Conservation (phyloP, 345 rosid genomes). For the Salix purpurea region DNA sequence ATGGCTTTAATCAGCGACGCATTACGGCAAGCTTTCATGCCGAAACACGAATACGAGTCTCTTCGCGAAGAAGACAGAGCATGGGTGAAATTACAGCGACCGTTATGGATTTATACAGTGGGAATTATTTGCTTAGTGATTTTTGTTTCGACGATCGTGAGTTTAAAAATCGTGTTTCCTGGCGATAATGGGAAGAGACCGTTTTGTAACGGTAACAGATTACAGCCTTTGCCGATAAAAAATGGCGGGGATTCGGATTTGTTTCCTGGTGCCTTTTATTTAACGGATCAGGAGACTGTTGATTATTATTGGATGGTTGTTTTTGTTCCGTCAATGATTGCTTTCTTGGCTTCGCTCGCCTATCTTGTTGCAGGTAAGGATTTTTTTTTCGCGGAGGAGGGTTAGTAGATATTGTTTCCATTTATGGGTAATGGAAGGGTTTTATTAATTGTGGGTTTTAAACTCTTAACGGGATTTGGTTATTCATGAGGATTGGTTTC, state of each 20-base stretch:
- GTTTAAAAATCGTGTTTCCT: conserved; percentile 81
- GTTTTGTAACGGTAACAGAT: conserved; percentile 61
- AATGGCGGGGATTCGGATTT: conserved; percentile 60
- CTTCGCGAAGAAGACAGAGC: conserved; percentile 79
- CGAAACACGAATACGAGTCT: conserved; percentile 78
- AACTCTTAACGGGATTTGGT: not conserved
- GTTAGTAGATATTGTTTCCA: not conserved
- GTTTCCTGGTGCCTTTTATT: conserved; percentile 62
- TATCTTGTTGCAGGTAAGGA: conserved; percentile 72
- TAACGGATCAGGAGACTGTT: conserved; percentile 86
- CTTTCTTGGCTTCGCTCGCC: conserved; percentile 57
- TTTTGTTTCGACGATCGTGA: conserved; percentile 49
- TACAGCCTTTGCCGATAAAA: conserved; percentile 47
- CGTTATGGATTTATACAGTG: conserved; percentile 26
- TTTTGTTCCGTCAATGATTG: conserved; percentile 55
- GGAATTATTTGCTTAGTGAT: conserved; percentile 40
- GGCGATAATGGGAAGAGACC: conserved; percentile 51
- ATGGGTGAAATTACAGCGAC: conserved; percentile 68
- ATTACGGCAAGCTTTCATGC: conserved; percentile 86
- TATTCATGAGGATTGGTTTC: not conserved
- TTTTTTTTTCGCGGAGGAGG: not conserved
- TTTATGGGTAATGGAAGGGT: not conserved
- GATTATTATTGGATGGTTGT: conserved; percentile 91
- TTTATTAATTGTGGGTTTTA: not conserved
- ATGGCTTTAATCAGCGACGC: conserved; percentile 87